These are phyloP conservation scores for Thelephora terrestris DNA, from an alignment of 1,284 basidiomycete genomes.

Conservation along the genomic window DNA sequence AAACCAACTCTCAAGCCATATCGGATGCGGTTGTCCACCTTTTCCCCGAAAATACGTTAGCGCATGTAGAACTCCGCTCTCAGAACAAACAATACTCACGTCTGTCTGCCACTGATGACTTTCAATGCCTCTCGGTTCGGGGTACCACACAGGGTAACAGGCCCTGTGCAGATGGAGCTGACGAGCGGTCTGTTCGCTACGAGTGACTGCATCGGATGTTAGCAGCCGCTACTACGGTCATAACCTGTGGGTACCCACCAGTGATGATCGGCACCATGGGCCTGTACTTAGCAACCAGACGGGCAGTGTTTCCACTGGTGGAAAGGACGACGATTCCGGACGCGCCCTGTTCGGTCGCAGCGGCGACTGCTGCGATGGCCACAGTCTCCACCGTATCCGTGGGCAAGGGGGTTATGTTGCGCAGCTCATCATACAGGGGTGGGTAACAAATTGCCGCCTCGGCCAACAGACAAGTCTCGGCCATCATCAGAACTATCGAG, in stretches of 20 bases:
- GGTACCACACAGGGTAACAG: constrained; percentile 96
- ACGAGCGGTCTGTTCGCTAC: constrained; percentile 91
- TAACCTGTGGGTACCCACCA: constrained; percentile 37
- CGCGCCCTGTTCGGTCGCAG: constrained; percentile 89
- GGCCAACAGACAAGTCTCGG: constrained; percentile 92
- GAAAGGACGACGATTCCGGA: constrained; percentile 94
- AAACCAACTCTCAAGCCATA: constrained; percentile 90
- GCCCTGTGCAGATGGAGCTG: constrained; percentile 97
- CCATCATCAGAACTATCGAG: constrained; percentile 87
- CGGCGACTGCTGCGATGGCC: constrained; percentile 88
- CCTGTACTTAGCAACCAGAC: constrained; percentile 95
- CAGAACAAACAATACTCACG: constrained; percentile 37
- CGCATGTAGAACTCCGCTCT: constrained; percentile 26
- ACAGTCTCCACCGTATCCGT: constrained; percentile 92
- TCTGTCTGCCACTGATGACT: constrained; percentile 96
- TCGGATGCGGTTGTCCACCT: constrained; percentile 84
- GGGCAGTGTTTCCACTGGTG: constrained; percentile 93
- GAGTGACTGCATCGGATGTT: constrained; percentile 57
- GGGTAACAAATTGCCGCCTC: constrained; percentile 92
- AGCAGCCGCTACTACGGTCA: not conserved
- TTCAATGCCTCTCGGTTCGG: constrained; percentile 82
- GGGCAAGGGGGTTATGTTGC: constrained; percentile 68
- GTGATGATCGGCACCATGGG: constrained; percentile 93
- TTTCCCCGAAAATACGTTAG: constrained; percentile 4
- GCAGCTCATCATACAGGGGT: constrained; percentile 85